These are phyloP conservation scores for Venturiaceae sp. DNA, from an alignment of 2,329 filamentous ascomycete genomes.

Conservation along the genomic window DNA sequence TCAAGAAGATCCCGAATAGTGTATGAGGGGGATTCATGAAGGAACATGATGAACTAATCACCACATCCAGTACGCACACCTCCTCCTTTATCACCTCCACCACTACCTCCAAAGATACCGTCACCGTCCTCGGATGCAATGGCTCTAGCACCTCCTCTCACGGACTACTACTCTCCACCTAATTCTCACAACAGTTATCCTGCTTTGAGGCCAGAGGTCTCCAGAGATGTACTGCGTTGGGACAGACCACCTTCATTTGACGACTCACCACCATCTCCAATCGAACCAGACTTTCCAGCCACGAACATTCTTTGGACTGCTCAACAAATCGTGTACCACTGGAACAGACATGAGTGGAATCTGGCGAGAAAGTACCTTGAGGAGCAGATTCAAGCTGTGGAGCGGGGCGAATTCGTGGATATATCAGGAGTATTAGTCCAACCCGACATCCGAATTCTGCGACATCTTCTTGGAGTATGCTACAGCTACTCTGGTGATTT, in stretches of 20 bases:
- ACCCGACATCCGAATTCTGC: slow-evolving; percentile 18
- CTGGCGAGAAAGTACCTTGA: slow-evolving; percentile 15
- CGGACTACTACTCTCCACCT: background rate
- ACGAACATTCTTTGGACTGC: slow-evolving; percentile 15
- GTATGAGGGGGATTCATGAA: no score
- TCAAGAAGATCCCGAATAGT: no score
- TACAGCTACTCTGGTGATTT: slow-evolving; percentile 20
- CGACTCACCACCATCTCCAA: slow-evolving; percentile 7
- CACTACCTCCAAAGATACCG: background rate
- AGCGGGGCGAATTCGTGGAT: slow-evolving; percentile 15
- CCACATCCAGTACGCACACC: slow-evolving; percentile 9
- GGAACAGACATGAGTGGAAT: slow-evolving; percentile 15
- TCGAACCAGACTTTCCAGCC: slow-evolving; percentile 4
- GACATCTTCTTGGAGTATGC: slow-evolving; percentile 19
- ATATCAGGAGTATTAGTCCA: slow-evolving; percentile 12
- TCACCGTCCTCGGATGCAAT: background rate
- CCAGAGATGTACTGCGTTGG: background rate
- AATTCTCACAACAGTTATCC: background rate
- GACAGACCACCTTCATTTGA: background rate
- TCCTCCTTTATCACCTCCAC: background rate
- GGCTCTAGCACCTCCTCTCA: background rate
- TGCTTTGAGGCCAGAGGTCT: background rate
- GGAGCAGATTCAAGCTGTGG: slow-evolving; percentile 17
- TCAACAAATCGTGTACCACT: slow-evolving; percentile 15
- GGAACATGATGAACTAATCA: background rate